Evolutionary conservation across 345 rosid genomes (phyloP).

Genomic region (Physaria fendleri): DNA sequence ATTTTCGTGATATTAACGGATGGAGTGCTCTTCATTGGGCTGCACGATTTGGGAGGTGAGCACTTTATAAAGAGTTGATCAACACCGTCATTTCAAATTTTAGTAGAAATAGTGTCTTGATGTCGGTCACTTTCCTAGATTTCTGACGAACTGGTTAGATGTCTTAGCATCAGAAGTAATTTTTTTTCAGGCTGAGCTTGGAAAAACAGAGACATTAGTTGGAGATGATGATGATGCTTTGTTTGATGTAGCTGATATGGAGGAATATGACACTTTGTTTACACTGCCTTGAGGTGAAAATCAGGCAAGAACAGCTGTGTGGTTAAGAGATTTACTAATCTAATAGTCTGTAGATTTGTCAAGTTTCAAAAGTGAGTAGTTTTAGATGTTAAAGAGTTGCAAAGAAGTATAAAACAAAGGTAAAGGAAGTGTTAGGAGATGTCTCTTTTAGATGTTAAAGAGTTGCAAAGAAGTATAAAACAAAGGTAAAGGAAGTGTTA

Average conservation of each 20-base stretch:
- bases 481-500: too few species aligned
- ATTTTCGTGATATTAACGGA: conserved; percentile 88
- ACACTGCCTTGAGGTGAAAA: conserved; percentile 14
- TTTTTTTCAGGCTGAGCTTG: conserved; percentile 62
- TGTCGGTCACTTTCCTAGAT: too few species aligned
- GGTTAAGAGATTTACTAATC: not conserved
- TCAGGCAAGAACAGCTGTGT: not conserved
- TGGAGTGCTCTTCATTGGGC: conserved; percentile 99
- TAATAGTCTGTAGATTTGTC: conserved; percentile 10
- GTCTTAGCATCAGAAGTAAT: not conserved
- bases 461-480: too few species aligned
- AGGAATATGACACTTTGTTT: conserved; percentile 34
- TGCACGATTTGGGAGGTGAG: conserved; percentile 85
- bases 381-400: conserved; percentile 13
- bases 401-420: too few species aligned
- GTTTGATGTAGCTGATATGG: conserved; percentile 40
- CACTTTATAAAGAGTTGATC: too few species aligned
- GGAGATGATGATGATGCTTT: conserved; percentile 25
- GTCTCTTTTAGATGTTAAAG: too few species aligned
- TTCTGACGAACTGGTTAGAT: too few species aligned
- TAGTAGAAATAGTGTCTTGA: too few species aligned
- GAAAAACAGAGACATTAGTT: conserved; percentile 36
- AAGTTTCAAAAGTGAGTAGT: conserved; percentile 15
- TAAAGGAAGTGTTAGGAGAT: too few species aligned
- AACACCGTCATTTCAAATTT: too few species aligned